Evolutionary conservation across 768 basidiomycete genomes (phyloP).

Genomic region (Russula virescens): DNA sequence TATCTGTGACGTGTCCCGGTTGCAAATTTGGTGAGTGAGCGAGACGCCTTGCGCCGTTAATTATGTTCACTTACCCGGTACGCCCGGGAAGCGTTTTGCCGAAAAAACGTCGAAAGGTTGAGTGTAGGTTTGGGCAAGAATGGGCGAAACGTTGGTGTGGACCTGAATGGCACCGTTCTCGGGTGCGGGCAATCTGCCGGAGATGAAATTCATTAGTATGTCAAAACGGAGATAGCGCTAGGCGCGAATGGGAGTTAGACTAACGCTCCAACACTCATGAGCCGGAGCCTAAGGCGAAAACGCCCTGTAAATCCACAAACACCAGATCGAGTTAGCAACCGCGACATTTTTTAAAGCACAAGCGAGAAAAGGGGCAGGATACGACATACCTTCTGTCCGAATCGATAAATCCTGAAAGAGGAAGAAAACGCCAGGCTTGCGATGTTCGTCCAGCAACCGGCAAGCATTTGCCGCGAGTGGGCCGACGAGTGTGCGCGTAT

Average conservation of each 20-base stretch:
- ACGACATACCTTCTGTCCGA: slow-evolving; percentile 72
- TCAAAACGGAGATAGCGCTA: not conserved
- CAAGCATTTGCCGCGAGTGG: slow-evolving; percentile 84
- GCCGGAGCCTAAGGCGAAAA: slow-evolving; percentile 79
- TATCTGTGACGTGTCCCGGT: slow-evolving; percentile 45
- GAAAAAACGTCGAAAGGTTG: slow-evolving; percentile 83
- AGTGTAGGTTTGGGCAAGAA: slow-evolving; percentile 80
- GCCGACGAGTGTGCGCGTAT: slow-evolving; percentile 86
- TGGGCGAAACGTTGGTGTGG: slow-evolving; percentile 63
- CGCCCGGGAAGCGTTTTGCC: slow-evolving; percentile 92
- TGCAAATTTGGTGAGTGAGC: not conserved
- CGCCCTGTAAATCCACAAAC: slow-evolving; percentile 48
- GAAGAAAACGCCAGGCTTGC: slow-evolving; percentile 86
- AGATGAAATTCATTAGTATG: not conserved
- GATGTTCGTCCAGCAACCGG: slow-evolving; percentile 77
- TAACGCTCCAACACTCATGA: slow-evolving; percentile 91
- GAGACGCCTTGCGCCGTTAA: not conserved
- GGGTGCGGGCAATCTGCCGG: slow-evolving; percentile 47
- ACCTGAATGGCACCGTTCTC: slow-evolving; percentile 60
- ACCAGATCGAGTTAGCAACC: slow-evolving; percentile 14
- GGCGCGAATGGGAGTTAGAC: slow-evolving; percentile 33
- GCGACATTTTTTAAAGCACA: not conserved
- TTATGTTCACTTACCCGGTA: slow-evolving; percentile 55
- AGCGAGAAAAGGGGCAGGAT: not conserved
- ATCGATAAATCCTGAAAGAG: slow-evolving; percentile 93